Percentiles rank a stretch among this genome's conserved stretches.
Evolutionary conservation across 1,139 yeast genomes (phyloP).

Genomic region (Suhomyces wounanorum): DNA sequence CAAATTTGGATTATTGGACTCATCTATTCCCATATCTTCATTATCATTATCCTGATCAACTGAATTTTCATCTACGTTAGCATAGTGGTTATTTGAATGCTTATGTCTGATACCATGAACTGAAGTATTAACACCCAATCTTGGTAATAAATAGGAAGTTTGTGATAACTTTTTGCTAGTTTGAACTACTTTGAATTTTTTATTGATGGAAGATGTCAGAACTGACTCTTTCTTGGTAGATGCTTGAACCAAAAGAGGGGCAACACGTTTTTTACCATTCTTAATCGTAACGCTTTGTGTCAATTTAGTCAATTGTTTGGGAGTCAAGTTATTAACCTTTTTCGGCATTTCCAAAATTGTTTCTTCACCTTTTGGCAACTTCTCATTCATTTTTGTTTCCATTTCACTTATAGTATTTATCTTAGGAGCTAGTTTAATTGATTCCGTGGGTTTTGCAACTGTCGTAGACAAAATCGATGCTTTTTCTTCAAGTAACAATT

Average conservation of each 20-base stretch:
- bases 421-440: constrained; percentile 2
- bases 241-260: constrained; percentile 75
- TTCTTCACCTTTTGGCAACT: constrained; percentile 7
- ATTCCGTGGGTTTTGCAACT: neutral
- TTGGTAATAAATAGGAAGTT: constrained; percentile 44
- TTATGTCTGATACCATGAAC: constrained; percentile 44
- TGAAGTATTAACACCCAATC: constrained; percentile 49
- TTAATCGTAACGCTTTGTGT: constrained; percentile 54
- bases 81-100: constrained; percentile 16
- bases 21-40: constrained; percentile 45
- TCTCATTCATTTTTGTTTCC: constrained; percentile 10
- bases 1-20: constrained; percentile 16
- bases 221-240: constrained; percentile 26
- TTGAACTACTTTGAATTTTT: constrained; percentile 20
- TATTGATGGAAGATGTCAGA: constrained; percentile 9
- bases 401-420: neutral
- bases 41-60: constrained; percentile 42
- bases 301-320: constrained; percentile 22
- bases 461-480: constrained; percentile 29
- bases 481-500: constrained; percentile 68
- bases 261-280: constrained; percentile 83
- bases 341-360: constrained; percentile 11
- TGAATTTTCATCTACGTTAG: constrained; percentile 31
- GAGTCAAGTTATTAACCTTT: constrained; percentile 16
- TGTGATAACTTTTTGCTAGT: constrained; percentile 40